phyloP scores from a whole-genome alignment of 306 rosid genomes.

The barrel medic (Medicago truncatula) region MtrunA17r5.0-ANR NC_053046.1:29859001-29859500 shows the following conservation, averaged over 20 bases:
- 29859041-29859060: slow-evolving; percentile 2
- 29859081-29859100: background rate
- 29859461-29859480: background rate
- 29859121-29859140: background rate
- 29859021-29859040: slow-evolving; percentile 16
- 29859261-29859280: background rate
- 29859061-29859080: background rate
- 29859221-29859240: background rate
- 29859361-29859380: background rate
- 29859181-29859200: slow-evolving; percentile 1
- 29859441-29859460: background rate
- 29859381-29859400: background rate
- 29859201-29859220: background rate
- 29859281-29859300: background rate
- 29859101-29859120: background rate
- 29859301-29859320: background rate
- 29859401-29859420: background rate
- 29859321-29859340: background rate
- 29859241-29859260: background rate
- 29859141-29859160: background rate
- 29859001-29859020: slow-evolving; percentile 18
- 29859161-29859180: background rate
- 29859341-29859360: background rate
- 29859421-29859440: background rate
- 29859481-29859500: background rate